Evolutionary conservation across 2,329 filamentous ascomycete species (phyloP), one percentile per base, ranked within the genome.

Genomic region (Proliferodiscus dingleyae): DNA sequence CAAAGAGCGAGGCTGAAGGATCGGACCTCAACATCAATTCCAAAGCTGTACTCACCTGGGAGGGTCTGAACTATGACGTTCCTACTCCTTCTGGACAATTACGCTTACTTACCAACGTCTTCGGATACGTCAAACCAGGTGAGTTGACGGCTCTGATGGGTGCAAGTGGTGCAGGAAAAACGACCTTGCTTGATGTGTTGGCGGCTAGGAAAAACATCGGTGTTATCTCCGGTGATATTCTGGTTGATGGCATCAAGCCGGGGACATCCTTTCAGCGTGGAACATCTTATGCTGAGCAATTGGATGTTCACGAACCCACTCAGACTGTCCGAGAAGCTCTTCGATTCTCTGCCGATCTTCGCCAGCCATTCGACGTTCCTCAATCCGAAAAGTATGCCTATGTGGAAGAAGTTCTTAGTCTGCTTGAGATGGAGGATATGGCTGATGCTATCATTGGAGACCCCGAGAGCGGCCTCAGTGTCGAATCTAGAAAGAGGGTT

Each of bases 11-110:
- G 9, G 69, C 72, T 13, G 63, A 70, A 7, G 68, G 67, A 0
- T 56, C 57, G 2, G 71, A 78, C n/a, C 66, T 83, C 26, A 75
- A 65, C 30, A 79, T 83, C 47, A 68, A 71, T 2, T 83, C 80
- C 0, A 74, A 75, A 56, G 79, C 81, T 28, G 72, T 89, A n/a
- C 73, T 95, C 49, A 95, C 89, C 0, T 95, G 89, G 85, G 86
- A 91, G 62, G 74, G 86, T 53, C 80, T 96, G 49, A 87, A 83
- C 60, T 95, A 95, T 62, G 79, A 83, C 47, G 80, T 85, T 0
- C 79, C 79, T 9, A 69, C 67, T 39, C 66, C 71, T 36, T 62
- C 65, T 30, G 68, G 69, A 11, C 60, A 71, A 53, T 62, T 65
- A 36, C 64, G 67, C 3, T 62, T 85, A 4, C 64, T 85, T 9